Evolutionary conservation across 2,329 filamentous ascomycete species (phyloP), one percentile per base, ranked within the genome.

Genomic region (Plectosphaerella cucumerina): DNA sequence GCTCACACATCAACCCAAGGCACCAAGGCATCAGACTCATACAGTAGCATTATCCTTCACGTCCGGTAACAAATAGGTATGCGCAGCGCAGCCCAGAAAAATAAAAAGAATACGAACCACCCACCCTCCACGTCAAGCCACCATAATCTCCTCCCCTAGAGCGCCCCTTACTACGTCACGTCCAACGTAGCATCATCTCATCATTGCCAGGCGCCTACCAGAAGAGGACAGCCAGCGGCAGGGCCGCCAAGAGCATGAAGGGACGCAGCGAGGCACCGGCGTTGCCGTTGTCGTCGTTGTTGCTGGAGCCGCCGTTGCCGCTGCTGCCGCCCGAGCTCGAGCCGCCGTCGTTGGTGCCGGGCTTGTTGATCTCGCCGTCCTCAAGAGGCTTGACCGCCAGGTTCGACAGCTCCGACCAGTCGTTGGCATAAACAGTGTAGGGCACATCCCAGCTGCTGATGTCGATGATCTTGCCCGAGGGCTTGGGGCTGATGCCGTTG

Each of bases 401-500:
- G 61, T 65, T 64, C 42, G 63, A 67, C 50, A 82, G 58, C 39
- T 56, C 60, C 17, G 66, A 70, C 41, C 41, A 53, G 33, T 71
- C 61, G 5, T 65, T 62, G 53, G 73, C 70, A 51, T 60, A 65
- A 59, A 77, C 71, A 22, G 60, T 59, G 55, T 75, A 62, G 48
- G 61, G 65, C 51, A 90, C 81, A 34, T 76, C 76, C 58, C 90
- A 80, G 58, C 82, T 77, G 47, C 77, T 73, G 60, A 96, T 78
- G 55, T 81, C 67, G 56, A 96, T 78, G 49, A 96, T 69, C 70
- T 86, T 82, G 60, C 86, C 87, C 14, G 65, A 70, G 37, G 84
- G 83, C 50, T 84, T 80, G 56, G 80, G 81, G 46, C 69, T 72
- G 53, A 96, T 81, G 55, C 93, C 92, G 46, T 87, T 82, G 58